Evolutionary conservation across 352 stramenopile species (phyloP), one percentile per base, ranked within the genome.

Genomic region (Phytophthora hibernalis): DNA sequence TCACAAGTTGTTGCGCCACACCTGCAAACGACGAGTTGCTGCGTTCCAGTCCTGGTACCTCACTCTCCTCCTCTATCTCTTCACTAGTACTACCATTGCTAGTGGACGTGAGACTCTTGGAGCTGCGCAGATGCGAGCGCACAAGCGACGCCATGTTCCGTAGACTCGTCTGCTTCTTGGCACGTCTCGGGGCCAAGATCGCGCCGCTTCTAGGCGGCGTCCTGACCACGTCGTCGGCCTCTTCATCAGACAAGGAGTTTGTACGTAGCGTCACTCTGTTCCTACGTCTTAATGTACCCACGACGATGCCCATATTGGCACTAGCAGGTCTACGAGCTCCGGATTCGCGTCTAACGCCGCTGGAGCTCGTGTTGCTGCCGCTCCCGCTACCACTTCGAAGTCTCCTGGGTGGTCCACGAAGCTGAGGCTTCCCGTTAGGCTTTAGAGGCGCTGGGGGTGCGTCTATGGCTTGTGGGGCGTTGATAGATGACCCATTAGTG

Each of bases 1-100:
- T 82, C 61, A 96, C 85, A 15, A 96, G 71, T 49, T 93, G 82
- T 11, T 91, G 79, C 45, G 88, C 88, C 0, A 96, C 77, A 12
- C 81, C 82, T 11, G 88, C 88, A 67, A 94, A 94, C 18, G 82
- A 85, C 65, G 65, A 78, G 55, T 78, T 75, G 49, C 70, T 77
- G n/a, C 64, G 67, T 21, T 74, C 63, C 11, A 70, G 60, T 12
- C 3, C 13, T 30, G 52, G 44, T 42, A 2, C 37, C 20, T 20
- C 64, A 20, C 37, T 40, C 22, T 71, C 44, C 20, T 31, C 26
- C n/a, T 61, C 42, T 20, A 16, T 28, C 2, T 50, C 37, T 33
- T 26, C 30, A 3, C 18, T 24, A 15, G 7, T 26, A 38, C 40
- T 66, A 9, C 47, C 67, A 20, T 31, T 52, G 22, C 28, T 52